Conservation (phyloP, 768 basidiomycete species). For the Trametes coccinea region DNA sequence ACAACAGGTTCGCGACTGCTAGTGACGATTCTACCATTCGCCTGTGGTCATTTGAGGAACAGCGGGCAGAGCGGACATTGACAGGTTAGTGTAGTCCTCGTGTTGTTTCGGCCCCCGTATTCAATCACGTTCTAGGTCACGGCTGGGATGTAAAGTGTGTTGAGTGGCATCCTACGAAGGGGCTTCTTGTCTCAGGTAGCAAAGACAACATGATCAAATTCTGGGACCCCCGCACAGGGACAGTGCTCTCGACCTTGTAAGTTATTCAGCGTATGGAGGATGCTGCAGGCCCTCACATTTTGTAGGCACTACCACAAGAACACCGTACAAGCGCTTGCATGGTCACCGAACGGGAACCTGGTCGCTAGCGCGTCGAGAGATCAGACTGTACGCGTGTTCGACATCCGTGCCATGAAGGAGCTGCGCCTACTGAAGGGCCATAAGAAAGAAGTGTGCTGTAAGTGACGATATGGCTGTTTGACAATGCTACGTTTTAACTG, state of each 20-base stretch:
- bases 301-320: constrained; percentile 94
- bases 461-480: constrained; percentile 31
- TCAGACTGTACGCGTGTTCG: constrained; percentile 93
- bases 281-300: neutral
- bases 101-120: neutral
- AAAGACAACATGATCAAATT: constrained; percentile 99
- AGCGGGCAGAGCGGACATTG: constrained; percentile 82
- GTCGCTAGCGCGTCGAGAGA: constrained; percentile 95
- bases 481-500: neutral
- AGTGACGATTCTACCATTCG: constrained; percentile 95
- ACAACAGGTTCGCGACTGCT: constrained; percentile 88
- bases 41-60: constrained; percentile 94
- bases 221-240: constrained; percentile 97
- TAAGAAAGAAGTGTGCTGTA: constrained; percentile 98
- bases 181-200: constrained; percentile 89
- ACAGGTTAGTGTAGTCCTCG: constrained; percentile 52
- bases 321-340: constrained; percentile 88
- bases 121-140: constrained; percentile 60
- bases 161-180: constrained; percentile 98
- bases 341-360: constrained; percentile 94
- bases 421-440: constrained; percentile 90
- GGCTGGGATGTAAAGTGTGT: constrained; percentile 99
- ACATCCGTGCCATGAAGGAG: constrained; percentile 98
- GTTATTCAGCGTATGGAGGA: constrained; percentile 28
- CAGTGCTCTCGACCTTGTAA: constrained; percentile 86